Conservation (phyloP, 2,329 filamentous ascomycete genomes). For the Paecilomyces fulvus region DNA sequence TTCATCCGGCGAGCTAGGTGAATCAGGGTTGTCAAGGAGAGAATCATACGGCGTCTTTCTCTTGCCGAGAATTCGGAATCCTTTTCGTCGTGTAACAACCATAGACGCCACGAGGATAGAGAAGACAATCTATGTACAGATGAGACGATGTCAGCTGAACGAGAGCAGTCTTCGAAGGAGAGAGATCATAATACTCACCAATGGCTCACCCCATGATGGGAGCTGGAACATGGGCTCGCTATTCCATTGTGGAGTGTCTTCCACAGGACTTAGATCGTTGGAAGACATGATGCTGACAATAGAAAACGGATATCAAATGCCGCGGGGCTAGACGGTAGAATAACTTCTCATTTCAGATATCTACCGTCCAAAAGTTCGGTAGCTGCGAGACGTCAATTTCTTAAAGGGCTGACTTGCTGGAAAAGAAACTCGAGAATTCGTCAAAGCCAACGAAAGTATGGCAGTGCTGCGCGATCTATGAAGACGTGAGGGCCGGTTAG, state of each 20-base stretch:
- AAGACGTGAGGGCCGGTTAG: not conserved
- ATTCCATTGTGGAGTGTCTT: slow-evolving; percentile 3
- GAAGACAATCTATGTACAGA: slow-evolving; percentile 37
- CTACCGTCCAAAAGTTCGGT: not conserved
- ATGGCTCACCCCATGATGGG: slow-evolving; percentile 4
- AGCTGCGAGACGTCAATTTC: not conserved
- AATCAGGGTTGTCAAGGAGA: slow-evolving; percentile 26
- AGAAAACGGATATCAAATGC: not conserved
- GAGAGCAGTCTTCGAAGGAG: not conserved
- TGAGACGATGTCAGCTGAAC: not conserved
- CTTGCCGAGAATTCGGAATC: slow-evolving; percentile 34
- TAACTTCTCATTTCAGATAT: not conserved
- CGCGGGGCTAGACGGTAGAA: not conserved
- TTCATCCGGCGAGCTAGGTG: slow-evolving; percentile 30
- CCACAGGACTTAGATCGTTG: not conserved
- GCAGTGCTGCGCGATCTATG: not conserved
- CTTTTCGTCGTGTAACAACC: slow-evolving; percentile 39
- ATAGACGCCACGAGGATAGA: slow-evolving; percentile 42
- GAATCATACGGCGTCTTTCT: slow-evolving; percentile 11
- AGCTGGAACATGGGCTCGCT: slow-evolving; percentile 6
- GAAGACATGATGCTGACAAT: not conserved
- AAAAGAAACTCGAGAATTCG: not conserved
- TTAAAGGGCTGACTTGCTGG: no score
- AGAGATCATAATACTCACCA: not conserved
- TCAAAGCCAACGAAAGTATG: not conserved